A percentile compares a stretch with the other conserved stretches of the same genome.
Conservation (phyloP, 2,329 filamentous ascomycete genomes). For the Amphichorda felina region DNA sequence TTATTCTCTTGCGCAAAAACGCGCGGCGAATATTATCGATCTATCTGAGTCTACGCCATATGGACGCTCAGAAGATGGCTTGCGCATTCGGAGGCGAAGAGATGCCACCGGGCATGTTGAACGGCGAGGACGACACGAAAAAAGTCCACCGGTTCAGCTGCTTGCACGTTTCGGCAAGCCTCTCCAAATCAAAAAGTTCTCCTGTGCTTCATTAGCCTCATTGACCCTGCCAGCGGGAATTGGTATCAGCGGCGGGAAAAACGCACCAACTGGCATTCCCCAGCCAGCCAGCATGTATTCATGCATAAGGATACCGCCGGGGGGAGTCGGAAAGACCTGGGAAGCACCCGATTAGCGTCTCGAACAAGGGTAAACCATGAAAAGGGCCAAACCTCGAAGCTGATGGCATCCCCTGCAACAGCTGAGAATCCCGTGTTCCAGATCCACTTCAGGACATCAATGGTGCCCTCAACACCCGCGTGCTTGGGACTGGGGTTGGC, state of each 20-base stretch:
- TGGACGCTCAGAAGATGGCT: conserved; percentile 23
- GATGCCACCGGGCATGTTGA: conserved; percentile 33
- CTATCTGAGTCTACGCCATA: too few species aligned
- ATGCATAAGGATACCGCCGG: conserved; percentile 16
- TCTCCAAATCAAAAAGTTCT: conserved; percentile 10
- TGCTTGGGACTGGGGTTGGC: conserved; percentile 17
- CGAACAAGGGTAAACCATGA: neutral
- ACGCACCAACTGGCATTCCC: conserved; percentile 26
- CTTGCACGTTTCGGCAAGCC: conserved; percentile 33
- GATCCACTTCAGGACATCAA: conserved; percentile 28
- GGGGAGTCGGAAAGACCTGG: neutral
- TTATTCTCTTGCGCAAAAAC: too few species aligned
- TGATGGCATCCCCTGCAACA: conserved; percentile 29
- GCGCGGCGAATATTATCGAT: too few species aligned
- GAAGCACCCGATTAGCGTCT: neutral
- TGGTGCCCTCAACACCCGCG: conserved; percentile 25
- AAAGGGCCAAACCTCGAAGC: conserved; percentile 26
- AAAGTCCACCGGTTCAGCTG: conserved; percentile 35
- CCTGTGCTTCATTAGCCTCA: neutral
- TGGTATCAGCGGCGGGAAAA: too few species aligned
- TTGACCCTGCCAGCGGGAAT: neutral
- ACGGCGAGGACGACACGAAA: conserved; percentile 33
- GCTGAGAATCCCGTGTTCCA: conserved; percentile 34
- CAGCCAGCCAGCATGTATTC: conserved; percentile 35
- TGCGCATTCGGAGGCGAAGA: conserved; percentile 31